These are phyloP conservation scores for Adansonia gregorii DNA, from an alignment of 441 rosid species.

Conservation along the genomic window DNA sequence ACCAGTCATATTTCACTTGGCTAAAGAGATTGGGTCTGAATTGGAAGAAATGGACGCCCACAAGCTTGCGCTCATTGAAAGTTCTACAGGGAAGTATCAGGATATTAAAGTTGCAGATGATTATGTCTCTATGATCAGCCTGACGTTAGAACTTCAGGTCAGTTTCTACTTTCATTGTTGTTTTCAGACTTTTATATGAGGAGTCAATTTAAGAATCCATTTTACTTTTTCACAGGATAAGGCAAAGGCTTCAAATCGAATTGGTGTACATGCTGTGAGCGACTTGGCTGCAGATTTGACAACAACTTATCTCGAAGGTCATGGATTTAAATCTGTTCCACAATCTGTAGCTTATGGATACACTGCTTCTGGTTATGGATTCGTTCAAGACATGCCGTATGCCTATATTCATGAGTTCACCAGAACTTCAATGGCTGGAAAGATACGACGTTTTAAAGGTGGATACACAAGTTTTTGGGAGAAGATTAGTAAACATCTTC, in stretches of 20 bases:
- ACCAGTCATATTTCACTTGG: slow-evolving; percentile 65
- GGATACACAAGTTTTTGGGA: slow-evolving; percentile 69
- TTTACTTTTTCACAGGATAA: slow-evolving; percentile 48
- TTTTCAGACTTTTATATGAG: neutral
- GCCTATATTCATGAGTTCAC: slow-evolving; percentile 78
- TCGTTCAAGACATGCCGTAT: slow-evolving; percentile 73
- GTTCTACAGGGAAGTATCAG: slow-evolving; percentile 52
- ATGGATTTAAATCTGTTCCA: slow-evolving; percentile 58
- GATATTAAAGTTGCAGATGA: slow-evolving; percentile 67
- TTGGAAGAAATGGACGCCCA: slow-evolving; percentile 72
- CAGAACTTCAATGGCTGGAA: slow-evolving; percentile 79
- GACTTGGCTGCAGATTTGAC: slow-evolving; percentile 64
- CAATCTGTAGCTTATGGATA: slow-evolving; percentile 71
- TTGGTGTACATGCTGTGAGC: slow-evolving; percentile 70
- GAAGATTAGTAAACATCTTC: slow-evolving; percentile 54
- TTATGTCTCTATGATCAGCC: slow-evolving; percentile 59
- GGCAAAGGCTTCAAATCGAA: slow-evolving; percentile 51
- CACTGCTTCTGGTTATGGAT: slow-evolving; percentile 81
- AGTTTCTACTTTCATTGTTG: slow-evolving; percentile 23
- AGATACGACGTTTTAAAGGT: slow-evolving; percentile 62
- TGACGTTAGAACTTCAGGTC: slow-evolving; percentile 73
- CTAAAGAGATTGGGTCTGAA: slow-evolving; percentile 57
- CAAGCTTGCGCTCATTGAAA: slow-evolving; percentile 62
- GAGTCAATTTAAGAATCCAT: neutral
- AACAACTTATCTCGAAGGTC: slow-evolving; percentile 49